Base-by-base conservation (phyloP, 1,284 basidiomycete genomes). In the Pseudozyma sp. region DNA sequence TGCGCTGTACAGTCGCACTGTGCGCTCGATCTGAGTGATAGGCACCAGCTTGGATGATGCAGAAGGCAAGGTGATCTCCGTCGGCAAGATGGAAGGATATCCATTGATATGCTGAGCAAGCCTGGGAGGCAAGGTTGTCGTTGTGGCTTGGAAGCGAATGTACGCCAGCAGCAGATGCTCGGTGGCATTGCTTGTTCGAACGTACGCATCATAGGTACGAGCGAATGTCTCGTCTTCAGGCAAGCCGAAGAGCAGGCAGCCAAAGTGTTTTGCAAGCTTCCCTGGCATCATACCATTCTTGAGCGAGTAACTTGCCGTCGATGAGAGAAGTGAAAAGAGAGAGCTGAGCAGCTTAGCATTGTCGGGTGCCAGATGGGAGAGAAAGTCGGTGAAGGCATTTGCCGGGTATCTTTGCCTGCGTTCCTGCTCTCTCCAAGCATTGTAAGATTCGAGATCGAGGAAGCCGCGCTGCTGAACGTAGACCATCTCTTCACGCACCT, bases 201-300 rank as follows among this genome's bases (percentile, higher is more conserved):
- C 66, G 31, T 70, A 85, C 5, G 77, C 77, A 38, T 79, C 76
- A 58, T 85, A 85, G 25, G 83, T 85, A 8, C 78, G 62, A 1
- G 70, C 73, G 48, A 85, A 85, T 10, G 77, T 75, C 43, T 83
- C 83, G 59, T 85, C 83, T 43, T 85, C 83, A 0, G 83, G 83
- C 47, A 84, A 52, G 3, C 83, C 83, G 48, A 85, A 85, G 35
- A 85, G 60, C 47, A 83, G 53, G 25, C 67, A 50, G 11, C 83
- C 82, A 51, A 85, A 82, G 48, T 75, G 64, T 49, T 81, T 80
- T 48, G 65, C 62, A 5, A 85, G 62, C 59, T 72, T 69, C 25
- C 76, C 75, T 6, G 83, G 82, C 52, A 81, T 79, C 82, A 84
- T 85, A 48, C 81, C 82, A 59, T 84, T 85, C 74, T 79, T 80